phyloP scores from a whole-genome alignment of 1,284 basidiomycete genomes.

The Moniliella sp. region DNA sequence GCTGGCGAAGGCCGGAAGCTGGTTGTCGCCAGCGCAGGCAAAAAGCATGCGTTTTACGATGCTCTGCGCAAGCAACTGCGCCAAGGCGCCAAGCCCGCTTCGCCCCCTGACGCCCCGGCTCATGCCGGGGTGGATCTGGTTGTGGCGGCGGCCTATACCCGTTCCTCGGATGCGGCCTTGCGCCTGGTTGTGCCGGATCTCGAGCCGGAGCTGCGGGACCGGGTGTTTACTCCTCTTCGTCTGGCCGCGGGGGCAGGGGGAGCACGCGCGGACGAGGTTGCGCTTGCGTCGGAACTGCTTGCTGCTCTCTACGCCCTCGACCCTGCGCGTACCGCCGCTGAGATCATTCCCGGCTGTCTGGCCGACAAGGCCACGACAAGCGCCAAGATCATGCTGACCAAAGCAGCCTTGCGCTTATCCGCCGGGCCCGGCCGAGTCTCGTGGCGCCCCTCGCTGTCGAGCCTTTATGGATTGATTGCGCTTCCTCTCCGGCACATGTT shows the following conservation, averaged over 20 bases:
- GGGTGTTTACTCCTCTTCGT: conserved; percentile 16
- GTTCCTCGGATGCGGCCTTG: conserved; percentile 43
- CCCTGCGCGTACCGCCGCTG: conserved; percentile 12
- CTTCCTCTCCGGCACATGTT: conserved; percentile 9
- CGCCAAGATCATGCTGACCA: conserved; percentile 19
- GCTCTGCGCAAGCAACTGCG: conserved; percentile 27
- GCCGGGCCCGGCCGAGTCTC: conserved; percentile 11
- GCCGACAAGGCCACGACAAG: conserved; percentile 10
- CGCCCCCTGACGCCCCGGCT: conserved; percentile 49
- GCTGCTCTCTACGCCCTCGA: conserved; percentile 27
- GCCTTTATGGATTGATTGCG: conserved; percentile 16
- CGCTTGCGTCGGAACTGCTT: conserved; percentile 11
- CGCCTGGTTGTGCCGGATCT: conserved; percentile 41
- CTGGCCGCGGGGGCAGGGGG: neutral
- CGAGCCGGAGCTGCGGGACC: conserved; percentile 17
- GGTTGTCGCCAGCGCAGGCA: conserved; percentile 34
- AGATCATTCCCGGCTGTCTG: conserved; percentile 17
- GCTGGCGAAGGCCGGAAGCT: conserved; percentile 30
- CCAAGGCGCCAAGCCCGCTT: conserved; percentile 35
- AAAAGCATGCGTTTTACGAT: conserved; percentile 37
- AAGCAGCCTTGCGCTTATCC: conserved; percentile 13
- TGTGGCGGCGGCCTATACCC: conserved; percentile 52
- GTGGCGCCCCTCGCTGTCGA: conserved; percentile 12
- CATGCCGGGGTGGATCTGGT: conserved; percentile 62
- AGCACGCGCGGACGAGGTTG: neutral